A percentile compares a stretch with the other conserved stretches of the same genome.
phyloP scores from a whole-genome alignment of 2,329 filamentous ascomycete species.

The Microcera coccophila region DNA sequence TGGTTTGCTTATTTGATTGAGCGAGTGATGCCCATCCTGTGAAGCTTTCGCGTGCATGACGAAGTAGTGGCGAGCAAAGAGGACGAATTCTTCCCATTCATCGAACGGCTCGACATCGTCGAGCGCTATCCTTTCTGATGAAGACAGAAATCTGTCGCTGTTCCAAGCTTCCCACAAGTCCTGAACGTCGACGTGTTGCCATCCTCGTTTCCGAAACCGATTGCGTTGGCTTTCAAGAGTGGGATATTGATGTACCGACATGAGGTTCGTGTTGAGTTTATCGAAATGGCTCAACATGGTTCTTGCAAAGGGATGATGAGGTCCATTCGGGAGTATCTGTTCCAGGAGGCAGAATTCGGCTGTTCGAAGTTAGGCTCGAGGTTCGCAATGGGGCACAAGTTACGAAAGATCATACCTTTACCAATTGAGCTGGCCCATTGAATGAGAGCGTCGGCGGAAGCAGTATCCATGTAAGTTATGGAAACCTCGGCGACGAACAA shows the following conservation, averaged over 20 bases:
- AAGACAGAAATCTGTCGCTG: conserved; percentile 60
- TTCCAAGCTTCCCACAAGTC: conserved; percentile 84
- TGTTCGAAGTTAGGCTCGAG: conserved; percentile 16
- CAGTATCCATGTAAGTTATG: conserved; percentile 80
- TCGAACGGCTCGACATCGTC: conserved; percentile 81
- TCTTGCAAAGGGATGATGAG: conserved; percentile 74
- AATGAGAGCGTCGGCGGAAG: conserved; percentile 69
- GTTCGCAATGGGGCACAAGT: neutral
- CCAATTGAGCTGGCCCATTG: conserved; percentile 70
- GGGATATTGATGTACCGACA: conserved; percentile 68
- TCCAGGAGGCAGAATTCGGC: conserved; percentile 81
- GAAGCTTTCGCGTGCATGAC: conserved; percentile 57
- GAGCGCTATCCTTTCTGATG: conserved; percentile 56
- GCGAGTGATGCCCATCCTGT: neutral
- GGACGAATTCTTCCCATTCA: conserved; percentile 90
- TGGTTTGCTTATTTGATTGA: conserved; percentile 1
- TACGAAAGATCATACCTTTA: conserved; percentile 50
- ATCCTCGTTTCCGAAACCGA: conserved; percentile 68
- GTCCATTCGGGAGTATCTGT: conserved; percentile 76
- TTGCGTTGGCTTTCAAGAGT: conserved; percentile 59
- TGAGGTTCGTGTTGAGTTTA: conserved; percentile 74
- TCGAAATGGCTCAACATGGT: conserved; percentile 84
- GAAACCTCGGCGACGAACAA: conserved; percentile 88
- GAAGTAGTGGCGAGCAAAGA: conserved; percentile 83
- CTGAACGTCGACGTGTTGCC: conserved; percentile 57